Conservation (phyloP, 495 filamentous ascomycete species). For the Tricharina praecox region DNA sequence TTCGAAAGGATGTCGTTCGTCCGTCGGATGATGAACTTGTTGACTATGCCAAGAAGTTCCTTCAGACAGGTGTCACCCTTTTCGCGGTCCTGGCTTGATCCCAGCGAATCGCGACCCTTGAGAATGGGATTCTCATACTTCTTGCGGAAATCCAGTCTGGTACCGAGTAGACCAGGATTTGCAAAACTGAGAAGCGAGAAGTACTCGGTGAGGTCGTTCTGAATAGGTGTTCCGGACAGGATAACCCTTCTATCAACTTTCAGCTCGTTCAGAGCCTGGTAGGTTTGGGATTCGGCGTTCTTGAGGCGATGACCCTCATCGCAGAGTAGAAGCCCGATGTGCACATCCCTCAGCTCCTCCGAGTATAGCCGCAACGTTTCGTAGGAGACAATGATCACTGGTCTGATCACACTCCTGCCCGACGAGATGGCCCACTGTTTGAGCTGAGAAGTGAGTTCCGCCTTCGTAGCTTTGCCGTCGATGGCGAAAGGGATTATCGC, state of each 20-base stretch:
- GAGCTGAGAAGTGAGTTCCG: conserved; percentile 73
- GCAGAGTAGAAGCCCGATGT: conserved; percentile 88
- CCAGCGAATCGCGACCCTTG: conserved; percentile 77
- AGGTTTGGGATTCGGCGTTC: conserved; percentile 91
- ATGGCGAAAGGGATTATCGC: conserved; percentile 88
- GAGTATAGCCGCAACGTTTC: conserved; percentile 86
- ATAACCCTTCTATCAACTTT: conserved; percentile 88
- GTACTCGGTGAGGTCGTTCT: conserved; percentile 95
- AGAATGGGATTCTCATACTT: conserved; percentile 87
- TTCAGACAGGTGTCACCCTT: conserved; percentile 68
- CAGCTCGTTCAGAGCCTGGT: conserved; percentile 70
- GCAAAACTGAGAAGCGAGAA: conserved; percentile 94
- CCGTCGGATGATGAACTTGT: conserved; percentile 96
- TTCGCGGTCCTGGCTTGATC: conserved; percentile 62
- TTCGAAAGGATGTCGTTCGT: conserved; percentile 98
- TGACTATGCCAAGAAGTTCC: conserved; percentile 72
- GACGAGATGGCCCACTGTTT: conserved; percentile 87
- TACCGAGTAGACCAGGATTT: conserved; percentile 82
- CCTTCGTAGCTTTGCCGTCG: conserved; percentile 90
- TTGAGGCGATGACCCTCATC: conserved; percentile 98
- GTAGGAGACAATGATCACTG: conserved; percentile 98
- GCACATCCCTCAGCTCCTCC: conserved; percentile 67
- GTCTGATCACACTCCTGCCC: conserved; percentile 75
- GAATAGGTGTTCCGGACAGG: conserved; percentile 89
- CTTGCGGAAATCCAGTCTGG: conserved; percentile 83